Conservation (phyloP, 768 basidiomycete species). For the Boletus pseudo-olivaceus region DNA sequence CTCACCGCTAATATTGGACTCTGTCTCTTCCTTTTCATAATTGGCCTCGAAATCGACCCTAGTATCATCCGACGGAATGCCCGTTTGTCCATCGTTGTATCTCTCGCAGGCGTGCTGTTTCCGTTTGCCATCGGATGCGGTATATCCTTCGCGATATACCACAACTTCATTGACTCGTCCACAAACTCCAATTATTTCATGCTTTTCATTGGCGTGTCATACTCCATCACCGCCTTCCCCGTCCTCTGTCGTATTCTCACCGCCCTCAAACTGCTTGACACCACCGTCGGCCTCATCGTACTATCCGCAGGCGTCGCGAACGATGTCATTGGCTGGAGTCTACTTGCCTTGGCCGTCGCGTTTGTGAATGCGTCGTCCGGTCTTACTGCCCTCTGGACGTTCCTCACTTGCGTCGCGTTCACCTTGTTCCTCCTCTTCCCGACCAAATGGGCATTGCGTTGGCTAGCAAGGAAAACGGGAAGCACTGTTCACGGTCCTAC, state of each 20-base stretch:
- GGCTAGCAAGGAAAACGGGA: conserved; percentile 75
- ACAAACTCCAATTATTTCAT: conserved; percentile 83
- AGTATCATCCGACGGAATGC: conserved; percentile 75
- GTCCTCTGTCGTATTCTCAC: conserved; percentile 87
- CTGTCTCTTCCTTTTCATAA: conserved; percentile 86
- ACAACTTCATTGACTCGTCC: conserved; percentile 58
- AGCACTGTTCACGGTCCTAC: conserved; percentile 81
- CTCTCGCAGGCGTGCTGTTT: conserved; percentile 76
- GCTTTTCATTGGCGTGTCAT: conserved; percentile 91
- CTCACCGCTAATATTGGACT: conserved; percentile 89
- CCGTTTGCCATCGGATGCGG: conserved; percentile 88
- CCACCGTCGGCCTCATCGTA: conserved; percentile 88
- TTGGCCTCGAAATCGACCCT: conserved; percentile 88
- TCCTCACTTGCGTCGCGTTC: conserved; percentile 80
- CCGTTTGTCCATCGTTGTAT: conserved; percentile 61
- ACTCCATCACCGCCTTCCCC: conserved; percentile 85
- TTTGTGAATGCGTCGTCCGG: conserved; percentile 86
- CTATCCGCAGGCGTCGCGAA: conserved; percentile 91
- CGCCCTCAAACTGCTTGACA: conserved; percentile 87
- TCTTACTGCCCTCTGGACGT: conserved; percentile 79
- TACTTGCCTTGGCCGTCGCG: conserved; percentile 88
- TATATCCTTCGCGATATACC: conserved; percentile 69
- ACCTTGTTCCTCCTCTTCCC: conserved; percentile 72
- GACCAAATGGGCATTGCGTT: conserved; percentile 55
- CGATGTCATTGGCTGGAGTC: conserved; percentile 84